Evolutionary conservation across 768 basidiomycete species (phyloP).

Genomic region (Russula sp.): DNA sequence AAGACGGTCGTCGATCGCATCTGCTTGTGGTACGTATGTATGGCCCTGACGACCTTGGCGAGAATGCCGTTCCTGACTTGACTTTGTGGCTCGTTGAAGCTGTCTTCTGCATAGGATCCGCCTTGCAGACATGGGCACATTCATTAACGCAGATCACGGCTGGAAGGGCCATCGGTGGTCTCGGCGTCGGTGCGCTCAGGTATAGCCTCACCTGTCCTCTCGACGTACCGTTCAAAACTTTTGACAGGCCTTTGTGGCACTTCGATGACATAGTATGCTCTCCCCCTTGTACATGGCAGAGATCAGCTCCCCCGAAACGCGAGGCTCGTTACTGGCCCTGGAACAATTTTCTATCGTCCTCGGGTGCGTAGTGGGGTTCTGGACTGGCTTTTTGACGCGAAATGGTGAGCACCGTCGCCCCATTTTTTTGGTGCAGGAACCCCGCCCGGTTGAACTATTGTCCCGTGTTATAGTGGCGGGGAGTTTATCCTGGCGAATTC

Average conservation of each 20-base stretch:
- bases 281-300: conserved; percentile 81
- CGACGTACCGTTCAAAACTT: background rate
- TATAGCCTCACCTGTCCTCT: conserved; percentile 32
- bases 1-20: conserved; percentile 61
- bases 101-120: conserved; percentile 70
- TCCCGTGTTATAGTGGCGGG: conserved; percentile 47
- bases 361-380: conserved; percentile 80
- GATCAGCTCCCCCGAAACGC: conserved; percentile 75
- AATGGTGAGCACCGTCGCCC: conserved; percentile 45
- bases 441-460: conserved; percentile 8
- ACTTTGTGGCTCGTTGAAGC: conserved; percentile 40
- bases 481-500: conserved; percentile 73
- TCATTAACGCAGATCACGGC: conserved; percentile 56
- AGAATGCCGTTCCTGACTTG: background rate
- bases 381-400: conserved; percentile 75
- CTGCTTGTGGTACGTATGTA: conserved; percentile 56
- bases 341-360: conserved; percentile 80
- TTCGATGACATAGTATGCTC: conserved; percentile 53
- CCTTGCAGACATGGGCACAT: conserved; percentile 61
- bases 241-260: conserved; percentile 14
- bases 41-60: background rate
- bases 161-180: conserved; percentile 71
- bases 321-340: conserved; percentile 74
- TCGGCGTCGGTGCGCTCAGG: conserved; percentile 67
- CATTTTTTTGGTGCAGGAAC: background rate